These are phyloP conservation scores for Desmodesmus armatus DNA, from an alignment of 139 green algal species.

Conservation along the genomic window DNA sequence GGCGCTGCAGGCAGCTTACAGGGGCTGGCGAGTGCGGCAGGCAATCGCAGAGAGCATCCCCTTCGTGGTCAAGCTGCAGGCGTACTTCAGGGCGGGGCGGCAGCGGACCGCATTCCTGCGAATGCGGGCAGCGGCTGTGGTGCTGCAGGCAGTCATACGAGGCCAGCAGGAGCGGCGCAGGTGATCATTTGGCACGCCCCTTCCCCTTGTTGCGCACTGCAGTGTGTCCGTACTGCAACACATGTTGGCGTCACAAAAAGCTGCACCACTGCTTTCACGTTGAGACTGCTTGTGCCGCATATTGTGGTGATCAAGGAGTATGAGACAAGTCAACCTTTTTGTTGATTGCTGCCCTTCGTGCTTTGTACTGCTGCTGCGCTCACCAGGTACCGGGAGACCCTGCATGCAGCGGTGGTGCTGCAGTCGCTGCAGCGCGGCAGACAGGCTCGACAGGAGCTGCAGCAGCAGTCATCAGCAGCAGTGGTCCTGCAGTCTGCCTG, in stretches of 20 bases:
- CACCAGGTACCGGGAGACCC: conserved; percentile 45
- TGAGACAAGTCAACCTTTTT: too few relatives aligned
- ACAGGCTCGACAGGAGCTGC: not conserved
- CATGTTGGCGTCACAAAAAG: not conserved
- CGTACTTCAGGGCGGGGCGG: conserved; percentile 46
- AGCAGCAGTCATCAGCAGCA: conserved; percentile 47
- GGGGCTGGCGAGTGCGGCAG: conserved; percentile 14
- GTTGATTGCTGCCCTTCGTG: too few relatives aligned
- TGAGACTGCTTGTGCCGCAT: too few relatives aligned
- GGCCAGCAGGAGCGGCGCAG: conserved; percentile 13
- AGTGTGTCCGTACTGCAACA: not conserved
- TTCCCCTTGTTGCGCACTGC: not conserved
- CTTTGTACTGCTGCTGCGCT: not conserved
- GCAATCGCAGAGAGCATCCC: conserved; percentile 10
- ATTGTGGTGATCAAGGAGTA: too few relatives aligned
- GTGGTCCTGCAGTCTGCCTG: conserved; percentile 54
- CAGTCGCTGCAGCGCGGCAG: conserved; percentile 43
- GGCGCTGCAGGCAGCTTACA: conserved; percentile 52
- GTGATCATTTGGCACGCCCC: not conserved
- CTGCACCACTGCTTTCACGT: too few relatives aligned
- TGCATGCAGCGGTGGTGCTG: conserved; percentile 38
- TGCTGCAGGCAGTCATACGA: conserved; percentile 51
- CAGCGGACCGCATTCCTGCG: conserved; percentile 45
- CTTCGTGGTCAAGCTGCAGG: conserved; percentile 47
- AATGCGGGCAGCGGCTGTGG: conserved; percentile 17